phyloP scores from a whole-genome alignment of 495 filamentous ascomycete genomes.

The Cudoniella acicularis region DNA sequence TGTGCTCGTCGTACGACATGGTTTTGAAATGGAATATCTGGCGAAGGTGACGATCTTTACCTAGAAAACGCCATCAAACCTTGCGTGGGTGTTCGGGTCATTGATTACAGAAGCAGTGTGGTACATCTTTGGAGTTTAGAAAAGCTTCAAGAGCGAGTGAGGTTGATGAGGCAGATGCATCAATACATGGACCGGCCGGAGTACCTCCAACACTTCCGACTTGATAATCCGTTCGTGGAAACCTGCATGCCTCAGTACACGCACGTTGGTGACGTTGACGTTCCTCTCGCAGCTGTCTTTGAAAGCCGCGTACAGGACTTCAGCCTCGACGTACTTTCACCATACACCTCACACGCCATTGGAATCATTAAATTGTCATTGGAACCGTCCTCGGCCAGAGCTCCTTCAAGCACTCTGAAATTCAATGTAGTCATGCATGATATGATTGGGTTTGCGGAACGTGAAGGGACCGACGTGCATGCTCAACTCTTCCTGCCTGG shows the following conservation, averaged over 20 bases:
- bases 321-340: constrained; percentile 80
- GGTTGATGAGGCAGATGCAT: constrained; percentile 92
- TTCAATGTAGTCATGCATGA: constrained; percentile 99
- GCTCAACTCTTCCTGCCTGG: constrained; percentile 93
- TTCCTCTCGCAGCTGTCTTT: constrained; percentile 90
- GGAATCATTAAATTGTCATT: constrained; percentile 88
- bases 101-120: constrained; percentile 85
- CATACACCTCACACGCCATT: constrained; percentile 85
- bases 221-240: constrained; percentile 85
- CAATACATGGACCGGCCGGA: constrained; percentile 94
- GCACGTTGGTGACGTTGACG: constrained; percentile 88
- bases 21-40: constrained; percentile 90
- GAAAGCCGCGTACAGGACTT: constrained; percentile 95
- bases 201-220: constrained; percentile 76
- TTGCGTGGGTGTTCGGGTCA: constrained; percentile 84
- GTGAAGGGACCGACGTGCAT: constrained; percentile 93
- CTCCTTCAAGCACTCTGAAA: constrained; percentile 87
- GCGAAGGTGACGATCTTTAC: constrained; percentile 75
- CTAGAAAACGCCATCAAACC: constrained; percentile 83
- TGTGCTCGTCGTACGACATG: constrained; percentile 93
- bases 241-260: constrained; percentile 87
- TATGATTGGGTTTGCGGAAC: constrained; percentile 91
- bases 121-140: constrained; percentile 93
- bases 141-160: constrained; percentile 82
- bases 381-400: constrained; percentile 90